phyloP scores from a whole-genome alignment of 2,329 filamentous ascomycete genomes.

The Elsinoe perseae region DNA sequence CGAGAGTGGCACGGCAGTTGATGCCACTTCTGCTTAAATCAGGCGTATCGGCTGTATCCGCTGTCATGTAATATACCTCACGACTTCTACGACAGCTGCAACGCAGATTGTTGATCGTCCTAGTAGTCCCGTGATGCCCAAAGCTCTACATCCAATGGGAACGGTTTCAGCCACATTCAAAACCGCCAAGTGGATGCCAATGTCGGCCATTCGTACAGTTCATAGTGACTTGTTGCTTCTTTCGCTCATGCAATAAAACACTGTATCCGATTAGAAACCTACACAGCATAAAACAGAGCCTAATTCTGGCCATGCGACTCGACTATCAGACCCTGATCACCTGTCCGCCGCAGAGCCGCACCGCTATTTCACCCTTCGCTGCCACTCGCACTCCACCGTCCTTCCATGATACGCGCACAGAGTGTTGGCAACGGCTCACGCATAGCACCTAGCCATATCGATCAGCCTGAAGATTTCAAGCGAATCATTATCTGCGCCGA shows the following conservation, averaged over 20 bases:
- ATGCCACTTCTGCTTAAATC: constrained; percentile 10
- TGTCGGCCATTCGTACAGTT: not conserved
- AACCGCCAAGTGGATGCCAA: constrained; percentile 7
- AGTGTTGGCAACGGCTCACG: constrained; percentile 9
- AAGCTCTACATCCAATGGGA: not conserved
- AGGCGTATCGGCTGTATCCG: not conserved
- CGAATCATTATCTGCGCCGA: constrained; percentile 37
- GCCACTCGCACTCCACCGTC: not conserved
- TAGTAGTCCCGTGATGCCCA: not conserved
- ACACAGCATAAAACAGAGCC: not conserved
- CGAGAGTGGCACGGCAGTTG: constrained; percentile 16
- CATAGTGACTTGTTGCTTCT: not conserved
- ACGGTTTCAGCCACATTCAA: constrained; percentile 13
- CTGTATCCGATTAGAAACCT: not conserved
- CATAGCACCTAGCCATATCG: not conserved
- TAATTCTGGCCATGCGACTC: not conserved
- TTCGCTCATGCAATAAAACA: not conserved
- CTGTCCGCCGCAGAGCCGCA: constrained; percentile 14
- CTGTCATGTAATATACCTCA: not conserved
- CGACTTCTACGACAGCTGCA: not conserved
- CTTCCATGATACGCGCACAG: constrained; percentile 1
- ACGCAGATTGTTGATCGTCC: not conserved
- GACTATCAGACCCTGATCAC: constrained; percentile 8
- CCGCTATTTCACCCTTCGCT: not conserved
- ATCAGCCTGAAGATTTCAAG: constrained; percentile 17